Percentiles rank a stretch among this genome's conserved stretches.
These are phyloP conservation scores for Linum tenue DNA, from an alignment of 345 rosid species.

Conservation along the genomic window DNA sequence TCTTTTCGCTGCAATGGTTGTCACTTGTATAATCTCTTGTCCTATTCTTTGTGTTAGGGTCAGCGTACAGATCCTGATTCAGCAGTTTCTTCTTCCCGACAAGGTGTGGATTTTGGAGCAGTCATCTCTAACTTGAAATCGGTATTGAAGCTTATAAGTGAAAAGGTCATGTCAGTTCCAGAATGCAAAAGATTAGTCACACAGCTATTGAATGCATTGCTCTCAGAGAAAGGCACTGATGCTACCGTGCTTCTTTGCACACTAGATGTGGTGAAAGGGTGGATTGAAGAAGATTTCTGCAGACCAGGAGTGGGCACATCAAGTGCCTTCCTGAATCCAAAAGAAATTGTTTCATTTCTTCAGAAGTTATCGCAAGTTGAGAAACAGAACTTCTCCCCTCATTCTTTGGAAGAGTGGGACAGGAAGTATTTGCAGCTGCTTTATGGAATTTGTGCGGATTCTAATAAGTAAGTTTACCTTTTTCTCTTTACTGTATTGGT, in stretches of 20 bases:
- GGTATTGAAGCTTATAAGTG: conserved; percentile 71
- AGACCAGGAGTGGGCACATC: conserved; percentile 51
- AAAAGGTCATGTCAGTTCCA: conserved; percentile 72
- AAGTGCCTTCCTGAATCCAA: conserved; percentile 49
- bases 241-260: conserved; percentile 85
- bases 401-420: conserved; percentile 85
- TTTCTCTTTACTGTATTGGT: conserved; percentile 6
- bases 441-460: conserved; percentile 80
- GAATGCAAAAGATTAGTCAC: conserved; percentile 81
- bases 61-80: conserved; percentile 84
- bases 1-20: neutral
- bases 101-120: conserved; percentile 74
- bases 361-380: conserved; percentile 87
- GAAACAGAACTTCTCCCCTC: conserved; percentile 59
- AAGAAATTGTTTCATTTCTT: conserved; percentile 78
- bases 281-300: conserved; percentile 77
- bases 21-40: neutral
- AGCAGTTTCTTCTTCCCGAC: conserved; percentile 80
- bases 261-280: conserved; percentile 76
- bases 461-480: conserved; percentile 48
- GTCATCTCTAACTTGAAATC: conserved; percentile 72
- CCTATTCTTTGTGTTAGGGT: conserved; percentile 40
- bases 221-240: conserved; percentile 90
- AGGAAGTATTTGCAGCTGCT: conserved; percentile 88
- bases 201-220: conserved; percentile 67